A percentile compares a stretch with the other conserved stretches of the same genome.
Conservation (phyloP, 1,284 basidiomycete genomes). For the Rhodofomes roseus region DNA sequence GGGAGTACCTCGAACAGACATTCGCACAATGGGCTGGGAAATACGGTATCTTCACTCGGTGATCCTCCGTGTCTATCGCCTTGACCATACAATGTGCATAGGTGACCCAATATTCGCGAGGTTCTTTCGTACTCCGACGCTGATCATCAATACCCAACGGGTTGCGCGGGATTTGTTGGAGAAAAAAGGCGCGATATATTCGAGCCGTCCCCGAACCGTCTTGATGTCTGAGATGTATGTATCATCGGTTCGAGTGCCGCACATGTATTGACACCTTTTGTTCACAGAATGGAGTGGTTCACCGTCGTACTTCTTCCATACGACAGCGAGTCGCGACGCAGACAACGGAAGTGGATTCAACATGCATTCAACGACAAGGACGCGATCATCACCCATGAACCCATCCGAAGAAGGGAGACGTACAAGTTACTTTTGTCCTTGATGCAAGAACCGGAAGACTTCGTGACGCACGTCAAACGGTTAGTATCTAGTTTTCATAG, state of each 20-base stretch:
- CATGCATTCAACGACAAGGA: background rate
- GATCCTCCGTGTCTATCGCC: too few relatives aligned
- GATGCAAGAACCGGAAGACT: background rate
- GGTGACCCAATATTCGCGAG: conserved; percentile 29
- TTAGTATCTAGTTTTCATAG: background rate
- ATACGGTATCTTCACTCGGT: conserved; percentile 23
- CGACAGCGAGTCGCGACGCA: conserved; percentile 12
- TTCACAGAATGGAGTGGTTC: background rate
- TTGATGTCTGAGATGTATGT: background rate
- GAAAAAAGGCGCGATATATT: conserved; percentile 36
- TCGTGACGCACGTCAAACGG: background rate
- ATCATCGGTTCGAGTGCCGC: background rate
- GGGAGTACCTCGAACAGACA: background rate
- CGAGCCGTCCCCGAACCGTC: conserved; percentile 26
- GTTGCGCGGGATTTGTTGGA: conserved; percentile 37
- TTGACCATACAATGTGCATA: background rate
- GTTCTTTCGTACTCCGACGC: conserved; percentile 30
- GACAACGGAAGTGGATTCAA: background rate
- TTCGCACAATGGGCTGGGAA: conserved; percentile 15
- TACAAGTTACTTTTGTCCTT: background rate
- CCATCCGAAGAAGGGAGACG: background rate
- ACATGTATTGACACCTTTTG: background rate
- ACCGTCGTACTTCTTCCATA: conserved; percentile 13
- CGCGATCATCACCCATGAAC: background rate
- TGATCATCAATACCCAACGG: conserved; percentile 35